Evolutionary conservation across 495 filamentous ascomycete species (phyloP).

Genomic region (Tuber melanosporum): DNA sequence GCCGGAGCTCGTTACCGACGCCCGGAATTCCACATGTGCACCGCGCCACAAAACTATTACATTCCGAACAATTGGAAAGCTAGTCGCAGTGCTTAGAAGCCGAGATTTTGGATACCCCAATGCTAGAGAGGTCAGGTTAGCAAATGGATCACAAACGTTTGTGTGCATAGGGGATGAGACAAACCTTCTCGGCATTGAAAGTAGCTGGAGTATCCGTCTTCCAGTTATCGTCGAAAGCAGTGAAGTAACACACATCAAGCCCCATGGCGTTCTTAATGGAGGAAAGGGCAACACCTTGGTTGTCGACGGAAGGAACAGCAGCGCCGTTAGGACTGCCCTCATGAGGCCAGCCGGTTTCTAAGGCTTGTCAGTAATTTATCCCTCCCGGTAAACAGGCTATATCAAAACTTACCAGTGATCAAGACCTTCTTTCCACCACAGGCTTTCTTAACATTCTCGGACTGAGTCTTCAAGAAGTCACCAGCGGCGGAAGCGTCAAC

Average conservation of each 20-base stretch:
- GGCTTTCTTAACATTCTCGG: conserved; percentile 49
- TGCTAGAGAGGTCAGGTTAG: conserved; percentile 20
- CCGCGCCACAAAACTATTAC: neutral
- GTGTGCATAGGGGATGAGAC: neutral
- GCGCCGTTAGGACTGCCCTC: conserved; percentile 56
- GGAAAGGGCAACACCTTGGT: conserved; percentile 59
- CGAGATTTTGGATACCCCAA: conserved; percentile 22
- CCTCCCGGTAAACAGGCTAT: neutral
- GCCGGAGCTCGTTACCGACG: neutral
- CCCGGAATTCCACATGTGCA: neutral
- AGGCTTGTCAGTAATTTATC: conserved; percentile 36
- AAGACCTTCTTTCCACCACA: conserved; percentile 53
- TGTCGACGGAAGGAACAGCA: conserved; percentile 57
- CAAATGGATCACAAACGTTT: neutral
- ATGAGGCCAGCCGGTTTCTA: conserved; percentile 80
- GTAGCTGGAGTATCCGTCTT: conserved; percentile 60
- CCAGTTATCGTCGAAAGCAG: conserved; percentile 70
- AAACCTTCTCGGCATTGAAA: conserved; percentile 58
- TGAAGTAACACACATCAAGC: conserved; percentile 61
- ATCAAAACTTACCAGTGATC: conserved; percentile 44
- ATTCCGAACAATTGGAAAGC: neutral
- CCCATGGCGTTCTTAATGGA: conserved; percentile 55
- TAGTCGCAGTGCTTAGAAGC: neutral
- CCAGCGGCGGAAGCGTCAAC: conserved; percentile 56
- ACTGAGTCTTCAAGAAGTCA: conserved; percentile 53